These are phyloP conservation scores for Cajanus cajan DNA, from an alignment of 306 rosid species.

Conservation along the genomic window DNA sequence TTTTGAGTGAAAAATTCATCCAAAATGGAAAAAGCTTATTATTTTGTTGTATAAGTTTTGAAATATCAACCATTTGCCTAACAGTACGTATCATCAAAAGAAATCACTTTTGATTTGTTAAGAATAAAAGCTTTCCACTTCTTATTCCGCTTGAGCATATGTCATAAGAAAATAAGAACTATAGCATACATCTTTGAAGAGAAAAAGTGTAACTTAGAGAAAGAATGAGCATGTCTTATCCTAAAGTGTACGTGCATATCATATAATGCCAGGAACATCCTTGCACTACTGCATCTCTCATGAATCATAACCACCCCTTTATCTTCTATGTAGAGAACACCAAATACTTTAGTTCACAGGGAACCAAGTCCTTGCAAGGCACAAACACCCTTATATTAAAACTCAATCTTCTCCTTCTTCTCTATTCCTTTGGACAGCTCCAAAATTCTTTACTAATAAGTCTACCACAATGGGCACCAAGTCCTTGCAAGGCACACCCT, in stretches of 20 bases:
- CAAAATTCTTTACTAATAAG: conserved; percentile 67
- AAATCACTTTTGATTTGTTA: not conserved
- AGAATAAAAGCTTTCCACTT: not conserved
- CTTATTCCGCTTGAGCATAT: not conserved
- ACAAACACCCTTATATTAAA: too few species aligned
- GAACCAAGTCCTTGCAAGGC: too few species aligned
- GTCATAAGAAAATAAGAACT: not conserved
- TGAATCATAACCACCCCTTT: not conserved
- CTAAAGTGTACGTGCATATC: not conserved
- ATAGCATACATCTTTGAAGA: not conserved
- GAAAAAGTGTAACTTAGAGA: not conserved
- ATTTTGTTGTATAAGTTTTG: not conserved
- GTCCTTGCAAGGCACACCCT: conserved; percentile 90
- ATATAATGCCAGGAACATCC: not conserved
- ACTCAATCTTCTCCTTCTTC: conserved; percentile 70
- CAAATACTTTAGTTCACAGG: not conserved
- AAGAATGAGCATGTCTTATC: not conserved
- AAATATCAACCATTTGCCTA: not conserved
- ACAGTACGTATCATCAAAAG: not conserved
- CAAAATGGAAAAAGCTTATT: not conserved
- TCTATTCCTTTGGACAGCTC: conserved; percentile 75
- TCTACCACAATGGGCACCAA: conserved; percentile 81
- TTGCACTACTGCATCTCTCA: not conserved
- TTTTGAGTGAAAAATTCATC: not conserved
- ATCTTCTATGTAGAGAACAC: not conserved